Evolutionary conservation across 768 basidiomycete species (phyloP), one percentile per base, ranked within the genome.

Genomic region (Pisolithus microcarpus): DNA sequence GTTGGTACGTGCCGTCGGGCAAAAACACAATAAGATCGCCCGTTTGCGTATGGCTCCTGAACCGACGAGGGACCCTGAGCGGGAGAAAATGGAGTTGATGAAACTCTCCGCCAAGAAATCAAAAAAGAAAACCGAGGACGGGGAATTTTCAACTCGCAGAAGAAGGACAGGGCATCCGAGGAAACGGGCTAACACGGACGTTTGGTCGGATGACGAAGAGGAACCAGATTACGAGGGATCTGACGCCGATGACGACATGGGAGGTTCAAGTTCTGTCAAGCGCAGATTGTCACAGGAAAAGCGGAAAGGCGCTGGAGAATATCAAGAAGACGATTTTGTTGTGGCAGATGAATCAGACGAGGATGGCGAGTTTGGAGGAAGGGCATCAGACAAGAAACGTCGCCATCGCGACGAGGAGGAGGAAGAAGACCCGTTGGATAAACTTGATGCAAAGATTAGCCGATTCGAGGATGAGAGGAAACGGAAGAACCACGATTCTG

Each of bases 321-420:
- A 91, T 57, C 85, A 88, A 62, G 81, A 84, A 52, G 89, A 92
- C 62, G 89, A 89, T 59, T 92, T 92, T 59, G 72, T 92, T 26
- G 90, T 91, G 10, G 82, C 84, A 13, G 88, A 90, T 57, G 75
- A 77, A 19, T 82, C 81, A 16, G 87, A 89, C 38, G 85, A 86
- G 24, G 86, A 85, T 3, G 65, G 60, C 16, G 66, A 59, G 9
- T 58, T 59, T 43, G 73, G 61, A 10, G 76, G 71, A 19, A 70
- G 67, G 36, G 68, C 71, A 50, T 49, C 56, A 6, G 39, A 49
- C 0, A 71, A 65, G 50, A 69, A 65, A 52, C 75, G 69, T 51
- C 67, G 70, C 51, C 70, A 66, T 46, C 72, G 69, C 44, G 66
- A 67, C 19, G 66, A 67, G 19, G 70, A 71, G 37, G 74, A 64